Percentiles rank a stretch among this genome's conserved stretches.
These are phyloP conservation scores for Pueraria montana DNA, from an alignment of 306 rosid species.

Conservation along the genomic window DNA sequence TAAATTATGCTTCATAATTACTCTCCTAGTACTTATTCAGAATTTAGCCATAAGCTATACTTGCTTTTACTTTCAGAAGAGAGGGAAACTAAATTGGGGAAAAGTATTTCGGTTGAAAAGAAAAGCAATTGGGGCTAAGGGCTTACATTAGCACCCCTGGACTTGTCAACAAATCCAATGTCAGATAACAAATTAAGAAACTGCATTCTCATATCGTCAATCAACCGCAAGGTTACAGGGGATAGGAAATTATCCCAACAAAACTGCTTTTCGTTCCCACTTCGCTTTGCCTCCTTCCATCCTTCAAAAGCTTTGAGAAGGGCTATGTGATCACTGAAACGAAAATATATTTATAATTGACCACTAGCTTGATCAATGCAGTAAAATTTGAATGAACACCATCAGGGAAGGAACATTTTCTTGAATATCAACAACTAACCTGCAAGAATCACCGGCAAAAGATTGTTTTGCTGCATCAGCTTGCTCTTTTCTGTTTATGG, in stretches of 20 bases:
- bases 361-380: slow-evolving; percentile 26
- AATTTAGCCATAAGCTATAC: slow-evolving; percentile 23
- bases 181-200: slow-evolving; percentile 86
- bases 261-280: slow-evolving; percentile 69
- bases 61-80: not conserved
- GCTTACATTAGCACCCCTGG: slow-evolving; percentile 80
- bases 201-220: slow-evolving; percentile 95
- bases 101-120: slow-evolving; percentile 22
- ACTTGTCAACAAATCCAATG: slow-evolving; percentile 94
- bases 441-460: slow-evolving; percentile 94
- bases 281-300: slow-evolving; percentile 89
- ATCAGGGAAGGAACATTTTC: slow-evolving; percentile 34
- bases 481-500: slow-evolving; percentile 88
- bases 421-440: slow-evolving; percentile 57
- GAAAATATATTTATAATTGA: slow-evolving; percentile 39
- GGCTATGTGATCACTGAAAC: slow-evolving; percentile 89
- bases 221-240: slow-evolving; percentile 88
- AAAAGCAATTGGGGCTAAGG: slow-evolving; percentile 27
- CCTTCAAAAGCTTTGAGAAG: slow-evolving; percentile 96
- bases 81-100: slow-evolving; percentile 13
- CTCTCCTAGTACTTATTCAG: slow-evolving; percentile 13
- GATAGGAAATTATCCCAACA: slow-evolving; percentile 97
- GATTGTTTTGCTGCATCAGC: slow-evolving; percentile 88
- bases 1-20: slow-evolving; percentile 24
- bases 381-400: slow-evolving; percentile 12